Evolutionary conservation across 2,329 filamentous ascomycete species (phyloP), one percentile per base, ranked within the genome.

Genomic region (Pseudopithomyces chartarum): DNA sequence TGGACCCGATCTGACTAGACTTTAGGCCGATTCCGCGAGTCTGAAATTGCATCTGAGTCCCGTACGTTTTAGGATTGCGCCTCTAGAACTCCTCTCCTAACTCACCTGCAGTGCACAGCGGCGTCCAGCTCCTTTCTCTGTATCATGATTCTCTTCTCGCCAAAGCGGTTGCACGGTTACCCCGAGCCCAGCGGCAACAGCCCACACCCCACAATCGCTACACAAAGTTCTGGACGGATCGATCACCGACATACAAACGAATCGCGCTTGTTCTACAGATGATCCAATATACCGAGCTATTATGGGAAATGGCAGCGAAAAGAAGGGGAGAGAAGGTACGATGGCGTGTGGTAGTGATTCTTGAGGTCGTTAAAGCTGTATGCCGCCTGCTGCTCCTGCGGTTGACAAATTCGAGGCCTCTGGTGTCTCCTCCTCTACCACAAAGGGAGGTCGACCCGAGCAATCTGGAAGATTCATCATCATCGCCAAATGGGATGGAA

Each of bases 251-350:
- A 10, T 99, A 99, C 76, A 86, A 89, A 57, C 86, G 90, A 57
- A 86, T 96, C 53, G 93, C 94, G 39, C 84, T 93, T 62, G 81
- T 92, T 4, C 80, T 99, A 47, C 92, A 96, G 73, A 90, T 96
- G 78, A 90, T 97, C 23, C 90, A 95, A 65, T 98, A 98, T 73
- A 97, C 93, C 0, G 92, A 99, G 78, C 81, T 99, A 29, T 80
- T 99, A n/a, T 95, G 94, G 85, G 95, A 99, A 75, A 99, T 99
- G 95, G 86, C 90, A 26, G 93, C 93, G 26, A 96, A 96, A 77
- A 85, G 94, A 47, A 88, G 88, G 60, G 90, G 91, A 17, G 92
- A 96, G 75, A 87, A 85, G 68, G 78, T 89, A 23, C 86, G 92
- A 29, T 99, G 95, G 95, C 87, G 91, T 50, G 87, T 96, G 0